A percentile compares a stretch with the other conserved stretches of the same genome.
phyloP scores from a whole-genome alignment of 2,329 filamentous ascomycete genomes.

The Chrysoporthe cubensis region DNA sequence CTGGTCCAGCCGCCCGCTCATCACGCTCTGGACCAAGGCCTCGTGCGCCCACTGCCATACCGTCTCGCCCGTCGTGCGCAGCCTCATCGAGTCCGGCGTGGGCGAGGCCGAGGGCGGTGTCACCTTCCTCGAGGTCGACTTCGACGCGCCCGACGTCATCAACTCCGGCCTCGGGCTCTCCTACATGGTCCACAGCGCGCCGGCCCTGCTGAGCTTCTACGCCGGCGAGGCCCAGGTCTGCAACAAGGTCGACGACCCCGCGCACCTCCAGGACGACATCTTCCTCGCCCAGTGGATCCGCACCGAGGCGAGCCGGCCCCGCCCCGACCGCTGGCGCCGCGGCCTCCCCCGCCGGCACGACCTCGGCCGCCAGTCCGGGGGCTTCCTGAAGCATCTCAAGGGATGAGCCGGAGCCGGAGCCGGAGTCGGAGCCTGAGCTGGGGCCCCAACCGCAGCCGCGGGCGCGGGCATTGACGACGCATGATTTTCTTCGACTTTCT shows the following conservation, averaged over 20 bases:
- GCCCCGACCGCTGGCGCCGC: conserved; percentile 20
- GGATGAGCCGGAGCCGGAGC: conserved; percentile 10
- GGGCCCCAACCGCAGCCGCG: no score
- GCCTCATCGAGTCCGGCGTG: conserved; percentile 54
- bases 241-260: conserved; percentile 55
- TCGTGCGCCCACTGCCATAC: conserved; percentile 59
- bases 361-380: conserved; percentile 32
- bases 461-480: no score
- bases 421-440: no score
- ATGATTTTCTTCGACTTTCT: no score
- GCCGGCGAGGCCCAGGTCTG: conserved; percentile 54
- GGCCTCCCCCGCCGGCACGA: background rate
- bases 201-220: conserved; percentile 62
- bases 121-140: conserved; percentile 57
- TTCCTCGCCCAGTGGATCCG: conserved; percentile 30
- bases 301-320: conserved; percentile 29
- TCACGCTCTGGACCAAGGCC: conserved; percentile 64
- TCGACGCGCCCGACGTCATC: conserved; percentile 63
- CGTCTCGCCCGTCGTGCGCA: conserved; percentile 52
- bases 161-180: conserved; percentile 49
- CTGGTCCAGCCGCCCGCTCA: conserved; percentile 56
- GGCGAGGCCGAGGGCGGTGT: conserved; percentile 62
- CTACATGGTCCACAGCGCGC: conserved; percentile 63
- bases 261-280: conserved; percentile 40
- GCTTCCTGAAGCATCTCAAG: conserved; percentile 38